Evolutionary conservation across 2,329 filamentous ascomycete species (phyloP), one percentile per base, ranked within the genome.

Genomic region (Cryphonectria nitschkei): DNA sequence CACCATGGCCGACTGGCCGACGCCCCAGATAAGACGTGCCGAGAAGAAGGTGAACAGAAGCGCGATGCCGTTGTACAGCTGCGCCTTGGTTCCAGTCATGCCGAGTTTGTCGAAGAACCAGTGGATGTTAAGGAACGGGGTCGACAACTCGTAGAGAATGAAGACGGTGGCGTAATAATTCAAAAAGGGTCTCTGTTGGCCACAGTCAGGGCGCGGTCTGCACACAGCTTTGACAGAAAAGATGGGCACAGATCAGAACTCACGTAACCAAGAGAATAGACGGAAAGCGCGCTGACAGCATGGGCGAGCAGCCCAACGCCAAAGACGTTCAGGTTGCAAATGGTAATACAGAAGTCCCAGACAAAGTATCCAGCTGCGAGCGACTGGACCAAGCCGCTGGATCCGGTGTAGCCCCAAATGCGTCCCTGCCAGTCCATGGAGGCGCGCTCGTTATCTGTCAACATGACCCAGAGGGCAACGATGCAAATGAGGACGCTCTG

Each of bases 101-200:
- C 89, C 87, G 71, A 95, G 84, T 83, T 97, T 97, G 82, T 97
- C 93, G 81, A 92, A 93, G 84, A 96, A 96, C 93, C 93, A 97
- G 84, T 97, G 93, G 78, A 95, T 88, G 79, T 97, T 97, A 70
- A 96, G 86, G 80, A 96, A 95, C 9, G 93, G 93, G 5, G 91
- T 92, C 37, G 92, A 95, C 54, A 97, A 87, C 81, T 97, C 93
- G 88, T 94, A 97, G 71, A 96, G 90, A 76, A 97, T 93, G 81
- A 97, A 97, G 72, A 89, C 89, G 70, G 88, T 87, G 70, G 88
- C 92, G 81, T 96, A 97, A 83, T 90, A 95, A 83, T 95, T 95
- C 74, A 95, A 86, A 77, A 95, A 95, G 1, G 93, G 93, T 72
- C 92, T 87, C 93, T 96, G 78, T 0, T 14, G 14, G n/a, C 26